Base-by-base conservation (phyloP, 1,284 basidiomycete genomes). In the Athelia psychrophila region DNA sequence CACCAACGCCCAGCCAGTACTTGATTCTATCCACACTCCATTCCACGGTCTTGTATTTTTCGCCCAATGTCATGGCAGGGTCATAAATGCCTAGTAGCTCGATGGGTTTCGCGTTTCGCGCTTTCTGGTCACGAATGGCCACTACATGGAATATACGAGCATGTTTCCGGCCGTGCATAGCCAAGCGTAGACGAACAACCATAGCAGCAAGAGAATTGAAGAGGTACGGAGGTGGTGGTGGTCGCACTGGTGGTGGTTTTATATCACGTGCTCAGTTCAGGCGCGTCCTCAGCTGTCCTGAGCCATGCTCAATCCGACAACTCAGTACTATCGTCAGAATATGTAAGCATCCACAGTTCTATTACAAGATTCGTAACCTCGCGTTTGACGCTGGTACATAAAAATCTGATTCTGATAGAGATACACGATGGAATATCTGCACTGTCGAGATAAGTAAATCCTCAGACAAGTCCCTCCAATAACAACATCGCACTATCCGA, bases 11-110 rank as follows among this genome's bases (percentile, higher is more conserved):
- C 25, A 98, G 71, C 95, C 95, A 98, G 66, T 94, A 93, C 54
- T 78, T 80, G 70, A 98, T 93, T 65, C 95, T 83, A 57, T 91
- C 84, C 42, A 88, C 86, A 69, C 93, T 93, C 94, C 93, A 97
- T 64, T 91, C 84, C 50, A 98, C 76, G 22, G 83, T 84, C 71
- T 95, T 97, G 64, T 74, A 76, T 55, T 71, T 69, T 59, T 76
- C 63, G 58, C 74, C 74, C 13, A 71, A 69, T 19, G 67, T 65
- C 44, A 83, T 66, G 49, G 78, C 78, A 18, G 93, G 93, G 68
- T 95, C 82, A 73, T 92, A 97, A 51, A 93, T 81, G 45, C 93
- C 95, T 38, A 98, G 75, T 51, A 91, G 84, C 71, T 98, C 95
- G 56, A 93, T 83, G 8, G 95, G 95, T 60, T 87, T 86, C n/a